A percentile compares a stretch with the other conserved stretches of the same genome.
Conservation (phyloP, 805 yeast species). For the Brettanomyces sp. region DNA sequence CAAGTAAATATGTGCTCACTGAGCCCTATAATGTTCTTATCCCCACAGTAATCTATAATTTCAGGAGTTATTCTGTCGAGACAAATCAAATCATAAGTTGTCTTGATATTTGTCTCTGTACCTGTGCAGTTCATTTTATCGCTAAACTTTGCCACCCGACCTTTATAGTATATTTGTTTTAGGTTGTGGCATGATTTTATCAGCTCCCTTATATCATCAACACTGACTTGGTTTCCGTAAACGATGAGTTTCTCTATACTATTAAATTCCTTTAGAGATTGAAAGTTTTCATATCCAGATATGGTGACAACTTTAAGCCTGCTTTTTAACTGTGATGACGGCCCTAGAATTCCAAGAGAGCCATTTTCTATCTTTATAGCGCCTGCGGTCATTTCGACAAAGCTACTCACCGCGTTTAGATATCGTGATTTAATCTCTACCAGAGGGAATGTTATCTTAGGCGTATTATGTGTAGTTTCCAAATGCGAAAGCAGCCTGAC, state of each 20-base stretch:
- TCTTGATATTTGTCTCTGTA: background rate
- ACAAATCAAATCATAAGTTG: constrained; percentile 3
- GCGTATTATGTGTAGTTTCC: background rate
- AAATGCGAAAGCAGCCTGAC: constrained; percentile 6
- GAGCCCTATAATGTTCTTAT: background rate
- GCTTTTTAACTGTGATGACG: constrained; percentile 2
- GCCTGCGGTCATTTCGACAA: constrained; percentile 4
- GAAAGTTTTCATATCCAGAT: constrained; percentile 9
- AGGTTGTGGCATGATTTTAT: constrained; percentile 1
- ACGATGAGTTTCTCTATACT: constrained; percentile 6
- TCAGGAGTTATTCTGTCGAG: constrained; percentile 1
- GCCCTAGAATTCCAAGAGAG: constrained; percentile 7
- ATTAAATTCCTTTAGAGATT: constrained; percentile 4
- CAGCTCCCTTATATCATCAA: constrained; percentile 1
- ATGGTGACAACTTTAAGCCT: constrained; percentile 6
- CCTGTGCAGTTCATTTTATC: background rate
- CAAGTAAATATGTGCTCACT: background rate
- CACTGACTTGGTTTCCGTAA: constrained; percentile 8
- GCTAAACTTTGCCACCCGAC: constrained; percentile 1
- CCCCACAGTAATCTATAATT: background rate
- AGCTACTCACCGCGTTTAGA: constrained; percentile 5
- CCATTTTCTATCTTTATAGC: constrained; percentile 6
- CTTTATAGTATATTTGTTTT: constrained; percentile 6
- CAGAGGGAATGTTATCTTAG: constrained; percentile 4
- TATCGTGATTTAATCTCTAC: constrained; percentile 9